Conservation (phyloP, 2,329 filamentous ascomycete species). For the Stachybotrys elegans region DNA sequence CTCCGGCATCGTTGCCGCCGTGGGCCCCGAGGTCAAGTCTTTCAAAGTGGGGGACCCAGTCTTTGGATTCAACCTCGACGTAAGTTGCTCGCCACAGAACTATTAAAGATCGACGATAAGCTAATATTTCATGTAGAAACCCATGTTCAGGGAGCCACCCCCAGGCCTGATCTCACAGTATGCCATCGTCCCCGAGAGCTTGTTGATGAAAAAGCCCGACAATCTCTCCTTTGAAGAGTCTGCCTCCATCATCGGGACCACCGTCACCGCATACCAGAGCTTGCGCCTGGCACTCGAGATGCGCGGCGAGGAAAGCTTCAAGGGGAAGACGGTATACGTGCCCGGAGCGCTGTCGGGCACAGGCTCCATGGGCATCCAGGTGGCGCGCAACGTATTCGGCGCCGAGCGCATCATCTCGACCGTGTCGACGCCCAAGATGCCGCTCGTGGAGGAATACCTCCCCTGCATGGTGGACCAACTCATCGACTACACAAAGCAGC, state of each 20-base stretch:
- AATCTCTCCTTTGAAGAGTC: constrained; percentile 28
- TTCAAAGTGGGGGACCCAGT: constrained; percentile 31
- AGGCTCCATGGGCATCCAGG: constrained; percentile 40
- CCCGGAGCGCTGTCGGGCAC: constrained; percentile 44
- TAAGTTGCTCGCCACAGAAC: too few relatives aligned
- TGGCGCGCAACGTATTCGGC: constrained; percentile 45
- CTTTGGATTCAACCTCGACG: constrained; percentile 29
- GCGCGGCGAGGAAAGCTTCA: constrained; percentile 30
- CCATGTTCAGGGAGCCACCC: constrained; percentile 20
- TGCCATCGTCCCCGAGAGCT: constrained; percentile 25
- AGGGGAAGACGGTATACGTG: constrained; percentile 47
- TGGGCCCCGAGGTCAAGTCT: constrained; percentile 20
- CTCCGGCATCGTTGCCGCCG: constrained; percentile 25
- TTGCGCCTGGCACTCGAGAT: constrained; percentile 33
- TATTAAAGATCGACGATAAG: too few relatives aligned
- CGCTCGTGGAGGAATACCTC: constrained; percentile 34
- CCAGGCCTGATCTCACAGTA: constrained; percentile 36
- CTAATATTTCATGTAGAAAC: too few relatives aligned
- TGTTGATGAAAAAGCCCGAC: constrained; percentile 27
- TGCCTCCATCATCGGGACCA: constrained; percentile 28
- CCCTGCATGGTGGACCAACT: constrained; percentile 43
- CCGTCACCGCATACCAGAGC: constrained; percentile 38
- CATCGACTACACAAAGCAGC: constrained; percentile 43
- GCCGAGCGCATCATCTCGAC: constrained; percentile 44
- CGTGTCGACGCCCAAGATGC: constrained; percentile 46